A percentile compares a stretch with the other conserved stretches of the same genome.
phyloP scores from a whole-genome alignment of 176 grass and related monocot species.

The Panicum miliaceum region DNA sequence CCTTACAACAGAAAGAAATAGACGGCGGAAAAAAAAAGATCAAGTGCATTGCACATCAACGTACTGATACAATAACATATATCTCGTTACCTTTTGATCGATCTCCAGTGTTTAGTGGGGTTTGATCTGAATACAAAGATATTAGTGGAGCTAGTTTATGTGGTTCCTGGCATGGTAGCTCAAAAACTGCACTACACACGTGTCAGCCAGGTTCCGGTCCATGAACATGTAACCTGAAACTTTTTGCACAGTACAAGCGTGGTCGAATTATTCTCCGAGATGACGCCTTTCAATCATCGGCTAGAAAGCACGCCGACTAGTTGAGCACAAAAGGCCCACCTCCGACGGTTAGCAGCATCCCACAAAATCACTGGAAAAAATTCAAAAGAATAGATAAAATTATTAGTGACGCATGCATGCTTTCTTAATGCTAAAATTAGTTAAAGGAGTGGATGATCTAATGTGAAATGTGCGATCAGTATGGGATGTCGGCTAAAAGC shows the following conservation, averaged over 20 bases:
- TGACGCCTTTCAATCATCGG: constrained; percentile 33
- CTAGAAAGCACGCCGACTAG: constrained; percentile 34
- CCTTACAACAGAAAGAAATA: background rate
- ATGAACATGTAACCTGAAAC: constrained; percentile 29
- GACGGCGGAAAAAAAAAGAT: background rate
- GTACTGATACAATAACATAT: constrained; percentile 41
- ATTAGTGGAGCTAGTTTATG: constrained; percentile 40
- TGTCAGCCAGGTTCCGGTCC: constrained; percentile 43
- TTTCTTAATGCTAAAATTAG: constrained; percentile 45
- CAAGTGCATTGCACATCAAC: constrained; percentile 26
- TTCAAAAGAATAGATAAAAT: background rate
- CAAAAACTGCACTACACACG: constrained; percentile 17
- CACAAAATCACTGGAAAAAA: constrained; percentile 23
- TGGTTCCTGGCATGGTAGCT: constrained; percentile 16
- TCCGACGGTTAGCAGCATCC: constrained; percentile 53
- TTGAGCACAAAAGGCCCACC: constrained; percentile 42
- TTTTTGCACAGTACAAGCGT: constrained; percentile 10
- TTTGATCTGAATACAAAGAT: constrained; percentile 44
- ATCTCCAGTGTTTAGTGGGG: constrained; percentile 37
- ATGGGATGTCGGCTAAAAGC: constrained; percentile 38
- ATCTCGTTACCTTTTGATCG: constrained; percentile 33
- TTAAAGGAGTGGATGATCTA: background rate
- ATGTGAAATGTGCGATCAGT: constrained; percentile 28
- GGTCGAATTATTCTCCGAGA: constrained; percentile 15
- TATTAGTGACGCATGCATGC: background rate